Evolutionary conservation across 139 green algal genomes (phyloP), one percentile per base, ranked within the genome.

Genomic region (Coelastrella sp.): DNA sequence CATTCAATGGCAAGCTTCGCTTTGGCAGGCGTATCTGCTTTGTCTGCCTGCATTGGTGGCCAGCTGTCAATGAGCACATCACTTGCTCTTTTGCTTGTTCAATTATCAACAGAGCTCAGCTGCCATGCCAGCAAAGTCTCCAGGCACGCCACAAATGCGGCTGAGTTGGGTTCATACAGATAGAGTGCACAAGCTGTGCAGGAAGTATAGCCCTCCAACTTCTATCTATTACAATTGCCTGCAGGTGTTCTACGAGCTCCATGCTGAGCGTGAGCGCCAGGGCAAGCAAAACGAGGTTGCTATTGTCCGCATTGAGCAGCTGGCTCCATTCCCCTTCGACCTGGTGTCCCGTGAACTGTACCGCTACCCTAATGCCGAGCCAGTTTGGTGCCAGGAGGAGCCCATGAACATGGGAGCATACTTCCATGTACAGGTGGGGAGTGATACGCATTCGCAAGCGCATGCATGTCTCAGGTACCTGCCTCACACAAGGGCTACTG

Each of bases 321-420:
- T 99, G 79, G 95, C 94, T 24, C 98, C 98, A 76, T 99, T 99
- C 96, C 98, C 98, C 87, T 99, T 97, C 84, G 98, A 99, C 96
- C 96, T 99, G 68, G 95, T 99, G 11, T 80, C n/a, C 4, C 24
- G 74, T 57, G 74, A 80, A 49, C 63, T 90, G 15, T 90, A 75
- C 78, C 96, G 98, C 80, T 99, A 99, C 96, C 97, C 97, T 91
- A 98, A 98, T 86, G 97, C 97, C 8, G 94, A 97, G 93, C 76
- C 98, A 20, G 68, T 99, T 84, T 99, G 97, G 98, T 94, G 85
- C 72, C 98, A 99, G 92, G 98, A 99, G 94, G 98, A 99, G 95
- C 98, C 97, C 58, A 97, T 98, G 95, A 99, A 99, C 97, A 99
- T 99, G 98, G 98, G 98, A 12, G 96, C 97, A 5, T 99, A 97